These are phyloP conservation scores for Platanthera zijinensis DNA, from an alignment of 106 monocot species.

Conservation along the genomic window DNA sequence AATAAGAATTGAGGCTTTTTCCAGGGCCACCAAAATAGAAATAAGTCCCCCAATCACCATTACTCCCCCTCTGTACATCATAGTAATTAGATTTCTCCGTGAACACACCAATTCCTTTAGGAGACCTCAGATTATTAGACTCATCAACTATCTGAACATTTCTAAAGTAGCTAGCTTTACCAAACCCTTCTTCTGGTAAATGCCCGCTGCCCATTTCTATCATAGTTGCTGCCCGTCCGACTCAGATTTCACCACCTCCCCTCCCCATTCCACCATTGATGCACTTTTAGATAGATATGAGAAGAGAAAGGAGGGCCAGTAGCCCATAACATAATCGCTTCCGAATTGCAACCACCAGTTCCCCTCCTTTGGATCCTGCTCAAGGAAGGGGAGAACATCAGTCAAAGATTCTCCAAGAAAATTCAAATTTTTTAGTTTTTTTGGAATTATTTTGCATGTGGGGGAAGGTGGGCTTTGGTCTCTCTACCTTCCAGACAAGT, in stretches of 20 bases:
- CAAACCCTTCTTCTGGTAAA: slow-evolving; percentile 67
- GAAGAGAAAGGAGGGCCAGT: slow-evolving; percentile 71
- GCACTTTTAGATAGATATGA: too few relatives aligned
- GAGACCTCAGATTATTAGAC: too few relatives aligned
- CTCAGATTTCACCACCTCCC: slow-evolving; percentile 66
- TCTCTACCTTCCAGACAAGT: slow-evolving; percentile 84
- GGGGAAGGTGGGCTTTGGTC: neutral
- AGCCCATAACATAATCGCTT: slow-evolving; percentile 55
- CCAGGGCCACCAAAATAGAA: too few relatives aligned
- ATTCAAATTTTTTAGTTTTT: neutral
- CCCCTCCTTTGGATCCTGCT: slow-evolving; percentile 67
- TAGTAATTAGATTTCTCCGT: too few relatives aligned
- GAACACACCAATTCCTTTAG: too few relatives aligned
- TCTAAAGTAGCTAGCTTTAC: slow-evolving; percentile 73
- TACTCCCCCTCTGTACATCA: too few relatives aligned
- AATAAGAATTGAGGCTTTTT: too few relatives aligned
- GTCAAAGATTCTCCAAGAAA: neutral
- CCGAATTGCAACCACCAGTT: slow-evolving; percentile 91
- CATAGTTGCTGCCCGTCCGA: slow-evolving; percentile 62
- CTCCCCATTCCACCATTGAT: slow-evolving; percentile 80
- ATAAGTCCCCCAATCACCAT: too few relatives aligned
- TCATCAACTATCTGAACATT: too few relatives aligned
- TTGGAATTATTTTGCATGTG: neutral
- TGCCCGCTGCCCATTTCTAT: slow-evolving; percentile 80
- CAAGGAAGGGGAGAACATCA: too few relatives aligned